Conservation (phyloP, 192 early-diverging fungal genomes). For the Linnemannia schmuckeri region DNA sequence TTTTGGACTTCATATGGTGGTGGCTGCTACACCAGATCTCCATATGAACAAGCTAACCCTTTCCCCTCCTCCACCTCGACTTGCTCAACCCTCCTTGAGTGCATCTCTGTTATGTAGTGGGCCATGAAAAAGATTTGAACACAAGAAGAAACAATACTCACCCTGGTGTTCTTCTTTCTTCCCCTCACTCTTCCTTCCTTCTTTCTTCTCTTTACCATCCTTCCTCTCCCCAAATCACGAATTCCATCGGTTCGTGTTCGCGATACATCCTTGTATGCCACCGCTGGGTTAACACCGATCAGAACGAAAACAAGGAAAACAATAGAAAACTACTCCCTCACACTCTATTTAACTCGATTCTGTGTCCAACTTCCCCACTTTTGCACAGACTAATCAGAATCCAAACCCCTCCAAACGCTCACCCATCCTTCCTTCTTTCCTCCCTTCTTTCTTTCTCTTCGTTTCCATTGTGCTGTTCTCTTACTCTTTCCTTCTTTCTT, state of each 20-base stretch:
- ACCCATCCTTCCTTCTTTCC: not conserved
- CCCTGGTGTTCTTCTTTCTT: not conserved
- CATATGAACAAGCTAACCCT: conserved; percentile 10
- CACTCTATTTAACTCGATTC: not conserved
- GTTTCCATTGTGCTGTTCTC: not conserved
- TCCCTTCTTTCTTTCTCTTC: not conserved
- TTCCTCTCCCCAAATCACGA: not conserved
- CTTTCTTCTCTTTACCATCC: not conserved
- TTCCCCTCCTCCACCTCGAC: not conserved
- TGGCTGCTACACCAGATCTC: conserved; percentile 36
- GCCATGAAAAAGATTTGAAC: not conserved
- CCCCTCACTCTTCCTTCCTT: not conserved
- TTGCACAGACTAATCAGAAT: not conserved
- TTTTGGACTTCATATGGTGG: not conserved
- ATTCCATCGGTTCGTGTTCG: conserved; percentile 7
- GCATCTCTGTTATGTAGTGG: not conserved
- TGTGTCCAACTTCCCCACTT: not conserved
- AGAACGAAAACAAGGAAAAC: not conserved
- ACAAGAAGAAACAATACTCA: not conserved
- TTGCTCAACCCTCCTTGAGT: not conserved
- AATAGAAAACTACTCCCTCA: not conserved
- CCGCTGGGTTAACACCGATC: conserved; percentile 6
- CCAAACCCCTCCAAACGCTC: not conserved
- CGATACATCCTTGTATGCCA: conserved; percentile 9
- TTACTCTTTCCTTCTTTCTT: not conserved